Base-by-base conservation (phyloP, 805 yeast species). In the Wickerhamomyces hampshirensis region DNA sequence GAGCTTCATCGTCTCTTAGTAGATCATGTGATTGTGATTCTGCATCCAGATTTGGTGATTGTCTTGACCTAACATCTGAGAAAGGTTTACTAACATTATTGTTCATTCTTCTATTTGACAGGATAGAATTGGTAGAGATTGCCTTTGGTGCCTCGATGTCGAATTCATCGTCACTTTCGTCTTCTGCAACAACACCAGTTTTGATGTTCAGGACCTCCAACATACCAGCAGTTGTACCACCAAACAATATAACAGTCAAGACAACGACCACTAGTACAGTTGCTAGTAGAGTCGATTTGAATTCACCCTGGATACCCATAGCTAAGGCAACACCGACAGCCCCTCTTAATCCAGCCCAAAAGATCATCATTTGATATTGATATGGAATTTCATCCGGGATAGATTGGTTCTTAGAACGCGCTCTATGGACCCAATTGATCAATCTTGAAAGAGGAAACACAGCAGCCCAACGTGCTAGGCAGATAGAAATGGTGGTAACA, bases 261-360 rank as follows among this genome's bases (percentile, higher is more conserved):
- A 93, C 98, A 9, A 93, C 99, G 17, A 91, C 98, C 11, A 94
- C 98, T 29, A 94, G 66, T 1, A 94, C 96, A 0, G 98, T 94
- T 3, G 98, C 99, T 36, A 91, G 64, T 35, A 93, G 66, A 0
- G 96, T 80, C 55, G 81, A 80, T 46, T 89, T 91, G 38, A 85
- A 80, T 54, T 91, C 96, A 42, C 98, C 98, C 62, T 86, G 95
- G 28, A 93, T 66, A 11, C 98, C 98, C 79, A 94, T 87, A 0
- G 98, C 98, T 53, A 93, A 72, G 0, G 98, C 99, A 5, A 93
- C 99, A 46, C 99, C 99, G 24, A 93, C 99, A 1, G 99, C 99
- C 41, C 99, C 99, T 55, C 99, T 73, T 38, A 93, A 68, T 4
- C 99, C 99, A 3, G 98, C 98, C 99, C 99, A 93, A 59, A 93